Base-by-base conservation (phyloP, 2,329 filamentous ascomycete species). In the Rhynchosporium graminicola region DNA sequence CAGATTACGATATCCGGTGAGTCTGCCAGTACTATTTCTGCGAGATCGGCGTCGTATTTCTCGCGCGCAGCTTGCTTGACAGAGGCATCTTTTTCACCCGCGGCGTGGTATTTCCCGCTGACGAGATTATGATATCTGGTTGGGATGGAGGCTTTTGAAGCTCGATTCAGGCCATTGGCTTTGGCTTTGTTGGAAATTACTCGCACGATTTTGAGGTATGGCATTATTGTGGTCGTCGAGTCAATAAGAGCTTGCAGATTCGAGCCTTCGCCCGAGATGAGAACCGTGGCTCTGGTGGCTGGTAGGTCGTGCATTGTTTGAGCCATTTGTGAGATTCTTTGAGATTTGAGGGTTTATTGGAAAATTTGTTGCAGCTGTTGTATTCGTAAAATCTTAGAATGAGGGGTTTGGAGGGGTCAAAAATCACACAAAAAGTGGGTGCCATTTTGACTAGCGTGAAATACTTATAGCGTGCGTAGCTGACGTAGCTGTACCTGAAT, bases 171-270 rank as follows among this genome's bases (percentile, higher is more conserved):
- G 47, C 87, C 88, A 69, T 83, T 87, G 33, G 86, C 88, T 63
- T 82, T 79, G 74, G 85, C 85, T 70, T 83, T 81, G 75, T 88
- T 87, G 59, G 85, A 88, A 63, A 90, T 85, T 5, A 90, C 87
- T 63, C 86, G 83, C 29, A 84, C 77, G 70, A 89, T 74, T 8
- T 67, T 38, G n/a, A 67, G 60, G 51, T 67, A 63, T 9, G 82
- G 79, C 57, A 73, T 36, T 85, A 79, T 63, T 61, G 71, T 66
- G 29, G 76, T 70, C 38, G 76, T 74, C 33, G 79, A 74, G 59
- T 78, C 76, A 69, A 81, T 75, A 47, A 91, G 80, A 66, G 87
- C 86, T 80, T 90, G 87, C 1, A 92, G 82, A 71, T 92, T 91
- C 42, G 86, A 84, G 57, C 89, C 89, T 68, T 82, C 85, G 72